Base-by-base conservation (phyloP, 306 rosid species). In the Castanea mollissima region DNA sequence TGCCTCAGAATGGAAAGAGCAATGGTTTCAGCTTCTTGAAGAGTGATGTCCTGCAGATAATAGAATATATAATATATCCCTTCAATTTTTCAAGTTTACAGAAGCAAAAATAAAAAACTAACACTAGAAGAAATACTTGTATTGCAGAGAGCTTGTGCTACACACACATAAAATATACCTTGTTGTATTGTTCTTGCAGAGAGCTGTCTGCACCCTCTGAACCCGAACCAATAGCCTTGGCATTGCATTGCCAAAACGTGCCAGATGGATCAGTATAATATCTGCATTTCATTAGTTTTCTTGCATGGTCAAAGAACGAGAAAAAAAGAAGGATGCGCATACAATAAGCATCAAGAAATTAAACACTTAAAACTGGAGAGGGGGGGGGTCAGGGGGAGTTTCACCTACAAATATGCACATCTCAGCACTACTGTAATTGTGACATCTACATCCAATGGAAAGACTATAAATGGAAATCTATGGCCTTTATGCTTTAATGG, bases 241-340 rank as follows among this genome's bases (percentile, higher is more conserved):
- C 99, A 83, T 89, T 90, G 96, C 99, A 95, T 90, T 95, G 99
- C 99, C 99, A 95, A 81, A 95, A 95, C 20, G 99, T 95, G 81
- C 99, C 99, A 75, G 99, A 95, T 55, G 99, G 99, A 88, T 95
- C 99, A 23, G 99, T 95, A 71, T 92, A 85, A 85, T 92, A 95
- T 72, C 99, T 95, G 86, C 86, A 86, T 67, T 76, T 74, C 58
- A 80, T 23, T 55, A 77, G 77, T 56, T 78, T 67, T 55, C 75
- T 13, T 62, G 19, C 56, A 75, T 60, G 78, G 80, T 76, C 58
- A 65, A 46, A 58, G 49, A 77, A 35, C 1, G 31, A 60, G 4
- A 27, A 55, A 38, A 65, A 71, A 19, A 31, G 27, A 55, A 72
- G 69, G 4, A 6, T 60, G 25, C 15, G 27, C 21, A 57, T 5